Evolutionary conservation across 768 basidiomycete genomes (phyloP).

Genomic region (Tulasnella sp.): DNA sequence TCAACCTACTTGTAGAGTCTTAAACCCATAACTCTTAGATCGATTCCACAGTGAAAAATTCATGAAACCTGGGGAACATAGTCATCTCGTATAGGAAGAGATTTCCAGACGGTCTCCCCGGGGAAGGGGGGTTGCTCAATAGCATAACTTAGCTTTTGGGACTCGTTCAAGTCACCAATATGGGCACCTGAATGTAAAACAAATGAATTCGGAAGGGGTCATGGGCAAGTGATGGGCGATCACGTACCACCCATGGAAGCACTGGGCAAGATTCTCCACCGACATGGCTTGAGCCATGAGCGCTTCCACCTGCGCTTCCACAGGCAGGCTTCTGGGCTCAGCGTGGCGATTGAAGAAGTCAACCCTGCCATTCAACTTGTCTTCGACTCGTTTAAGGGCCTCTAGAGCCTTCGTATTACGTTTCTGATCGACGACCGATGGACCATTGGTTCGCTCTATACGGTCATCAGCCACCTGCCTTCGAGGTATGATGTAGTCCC

Average conservation of each 20-base stretch:
- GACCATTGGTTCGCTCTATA: slow-evolving; percentile 37
- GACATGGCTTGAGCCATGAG: slow-evolving; percentile 89
- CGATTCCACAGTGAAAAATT: no score
- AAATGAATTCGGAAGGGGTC: no score
- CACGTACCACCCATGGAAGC: slow-evolving; percentile 84
- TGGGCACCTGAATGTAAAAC: no score
- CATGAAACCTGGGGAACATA: no score
- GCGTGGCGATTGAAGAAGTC: not conserved
- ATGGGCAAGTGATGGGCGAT: not conserved
- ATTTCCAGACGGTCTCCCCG: no score
- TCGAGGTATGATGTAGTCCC: not conserved
- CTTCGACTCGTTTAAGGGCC: slow-evolving; percentile 89
- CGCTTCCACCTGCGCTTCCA: slow-evolving; percentile 81
- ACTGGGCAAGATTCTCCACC: slow-evolving; percentile 90
- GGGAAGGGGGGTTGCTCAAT: no score
- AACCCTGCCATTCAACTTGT: slow-evolving; percentile 77
- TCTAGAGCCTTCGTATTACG: slow-evolving; percentile 82
- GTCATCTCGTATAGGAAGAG: no score
- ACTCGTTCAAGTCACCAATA: no score
- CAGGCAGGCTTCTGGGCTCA: slow-evolving; percentile 36
- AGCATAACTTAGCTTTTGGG: no score
- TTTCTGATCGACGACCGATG: slow-evolving; percentile 62
- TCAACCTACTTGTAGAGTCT: no score
- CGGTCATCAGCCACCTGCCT: not conserved
- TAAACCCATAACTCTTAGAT: no score